Conservation (phyloP, 768 basidiomycete species). For the Goffeauzyma gilvescens region DNA sequence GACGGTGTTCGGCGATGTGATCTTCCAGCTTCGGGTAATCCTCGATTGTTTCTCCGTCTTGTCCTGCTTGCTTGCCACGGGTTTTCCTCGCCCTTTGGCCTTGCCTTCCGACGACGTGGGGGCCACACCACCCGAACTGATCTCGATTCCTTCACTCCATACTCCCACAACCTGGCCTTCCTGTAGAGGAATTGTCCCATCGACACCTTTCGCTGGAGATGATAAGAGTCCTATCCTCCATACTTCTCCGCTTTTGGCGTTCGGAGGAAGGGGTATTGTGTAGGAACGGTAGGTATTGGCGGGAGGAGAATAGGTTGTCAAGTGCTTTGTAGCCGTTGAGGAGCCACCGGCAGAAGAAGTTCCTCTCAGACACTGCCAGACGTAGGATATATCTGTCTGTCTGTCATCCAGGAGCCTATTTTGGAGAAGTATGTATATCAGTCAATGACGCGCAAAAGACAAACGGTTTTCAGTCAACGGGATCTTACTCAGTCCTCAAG, state of each 20-base stretch:
- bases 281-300: conserved; percentile 58
- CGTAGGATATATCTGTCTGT: conserved; percentile 48
- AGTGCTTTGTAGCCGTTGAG: conserved; percentile 35
- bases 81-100: conserved; percentile 42
- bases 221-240: conserved; percentile 47
- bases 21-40: conserved; percentile 4
- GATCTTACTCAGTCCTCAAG: conserved; percentile 51
- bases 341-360: conserved; percentile 12
- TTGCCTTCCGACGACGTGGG: conserved; percentile 23
- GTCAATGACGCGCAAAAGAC: not conserved
- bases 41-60: conserved; percentile 6
- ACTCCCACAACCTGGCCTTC: conserved; percentile 16
- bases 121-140: conserved; percentile 8
- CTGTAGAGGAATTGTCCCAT: not conserved
- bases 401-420: conserved; percentile 35
- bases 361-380: conserved; percentile 37
- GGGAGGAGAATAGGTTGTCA: conserved; percentile 51
- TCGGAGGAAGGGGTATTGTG: conserved; percentile 45
- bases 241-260: conserved; percentile 38
- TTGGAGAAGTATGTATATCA: not conserved
- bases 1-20: not conserved
- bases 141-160: conserved; percentile 23
- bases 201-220: not conserved
- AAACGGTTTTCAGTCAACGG: not conserved
- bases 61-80: not conserved